phyloP scores from a whole-genome alignment of 768 basidiomycete genomes.

The Boletus tylopilopsis region DNA sequence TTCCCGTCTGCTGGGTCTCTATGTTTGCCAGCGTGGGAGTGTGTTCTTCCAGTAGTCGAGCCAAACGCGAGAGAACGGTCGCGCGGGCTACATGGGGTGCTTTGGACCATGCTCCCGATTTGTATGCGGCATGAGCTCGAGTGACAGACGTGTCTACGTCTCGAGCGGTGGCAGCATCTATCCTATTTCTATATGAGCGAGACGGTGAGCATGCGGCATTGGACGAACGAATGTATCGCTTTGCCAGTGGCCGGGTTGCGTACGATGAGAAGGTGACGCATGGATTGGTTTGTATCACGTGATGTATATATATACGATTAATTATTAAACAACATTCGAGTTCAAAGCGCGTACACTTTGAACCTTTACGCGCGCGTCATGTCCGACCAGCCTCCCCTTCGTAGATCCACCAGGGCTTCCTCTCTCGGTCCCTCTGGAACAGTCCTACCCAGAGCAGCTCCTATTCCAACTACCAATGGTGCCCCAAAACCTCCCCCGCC shows the following conservation, averaged over 20 bases:
- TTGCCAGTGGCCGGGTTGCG: constrained; percentile 69
- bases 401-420: constrained; percentile 52
- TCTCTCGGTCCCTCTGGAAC: constrained; percentile 39
- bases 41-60: constrained; percentile 54
- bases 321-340: no score
- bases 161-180: constrained; percentile 48
- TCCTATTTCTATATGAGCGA: constrained; percentile 34
- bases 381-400: constrained; percentile 35
- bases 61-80: constrained; percentile 59
- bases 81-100: constrained; percentile 57
- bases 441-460: constrained; percentile 26
- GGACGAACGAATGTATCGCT: constrained; percentile 51
- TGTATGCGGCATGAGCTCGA: constrained; percentile 55
- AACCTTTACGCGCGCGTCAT: no score
- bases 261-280: constrained; percentile 38
- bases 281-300: constrained; percentile 25
- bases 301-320: no score
- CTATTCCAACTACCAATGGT: constrained; percentile 28
- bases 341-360: no score
- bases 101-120: constrained; percentile 71
- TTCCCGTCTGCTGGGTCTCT: constrained; percentile 75
- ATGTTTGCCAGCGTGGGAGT: constrained; percentile 57
- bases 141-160: constrained; percentile 51
- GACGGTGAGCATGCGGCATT: constrained; percentile 39
- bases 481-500: constrained; percentile 32